Base-by-base conservation (phyloP, 805 yeast genomes). In the Candida takata region DNA sequence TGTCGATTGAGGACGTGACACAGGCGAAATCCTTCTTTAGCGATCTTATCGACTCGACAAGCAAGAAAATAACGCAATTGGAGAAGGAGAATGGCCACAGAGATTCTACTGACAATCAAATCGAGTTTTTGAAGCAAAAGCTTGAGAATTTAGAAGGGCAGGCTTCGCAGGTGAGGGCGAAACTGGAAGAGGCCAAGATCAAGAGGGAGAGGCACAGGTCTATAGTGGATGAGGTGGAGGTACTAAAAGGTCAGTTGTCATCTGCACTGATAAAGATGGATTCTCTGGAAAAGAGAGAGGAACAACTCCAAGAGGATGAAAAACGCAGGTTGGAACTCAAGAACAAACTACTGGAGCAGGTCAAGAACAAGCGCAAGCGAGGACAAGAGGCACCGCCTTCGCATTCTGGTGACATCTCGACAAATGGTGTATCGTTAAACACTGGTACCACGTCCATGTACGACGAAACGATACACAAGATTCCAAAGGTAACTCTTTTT, bases 401-500 rank as follows among this genome's bases (percentile, higher is more conserved):
- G n/a, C n/a, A n/a, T n/a, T n/a, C n/a, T n/a, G n/a, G n/a, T n/a
- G n/a, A n/a, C n/a, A n/a, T n/a, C n/a, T n/a, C n/a, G n/a, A n/a
- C n/a, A n/a, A n/a, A n/a, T n/a, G n/a, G n/a, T n/a, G n/a, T n/a
- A n/a, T n/a, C n/a, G n/a, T n/a, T n/a, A n/a, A n/a, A 18, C 15
- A 25, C 16, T 9, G 4, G 13, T 5, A n/a, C 24, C 18, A 14
- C 34, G 5, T 12, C 8, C 3, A 37, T 33, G 6, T 37, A 44
- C 19, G 41, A 35, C n/a, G 49, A 48, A 10, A 51, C 52, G 6
- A 48, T 48, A 16, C 51, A 47, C 21, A 47, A 42, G 24, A 45
- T 45, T 3, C 45, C 52, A 35, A 52, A 50, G 53, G 56, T 50
- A 52, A 50, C 15, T 12, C 14, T 10, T 21, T n/a, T n/a, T n/a